Conservation (phyloP, 2,329 filamentous ascomycete genomes). For the Rachicladosporium sp. region DNA sequence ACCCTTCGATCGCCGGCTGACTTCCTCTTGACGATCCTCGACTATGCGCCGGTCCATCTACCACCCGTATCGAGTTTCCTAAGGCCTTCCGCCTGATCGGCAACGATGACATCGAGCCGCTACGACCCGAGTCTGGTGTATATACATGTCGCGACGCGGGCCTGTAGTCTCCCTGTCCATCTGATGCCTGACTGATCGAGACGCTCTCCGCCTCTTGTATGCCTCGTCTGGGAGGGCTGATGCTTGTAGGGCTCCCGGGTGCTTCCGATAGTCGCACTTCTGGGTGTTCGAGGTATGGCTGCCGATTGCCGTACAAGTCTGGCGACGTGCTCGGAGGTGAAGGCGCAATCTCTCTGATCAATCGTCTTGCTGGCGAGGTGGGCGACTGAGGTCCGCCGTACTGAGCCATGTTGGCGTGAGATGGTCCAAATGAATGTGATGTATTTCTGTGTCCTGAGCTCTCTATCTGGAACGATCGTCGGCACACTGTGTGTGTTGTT, state of each 20-base stretch:
- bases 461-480: too few species aligned
- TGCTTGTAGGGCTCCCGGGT: constrained; percentile 22
- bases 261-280: constrained; percentile 21
- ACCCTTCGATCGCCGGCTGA: constrained; percentile 14
- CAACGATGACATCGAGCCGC: constrained; percentile 9
- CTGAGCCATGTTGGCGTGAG: too few species aligned
- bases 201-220: constrained; percentile 19
- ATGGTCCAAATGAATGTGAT: too few species aligned
- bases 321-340: constrained; percentile 4
- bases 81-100: constrained; percentile 10
- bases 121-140: constrained; percentile 14
- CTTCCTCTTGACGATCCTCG: constrained; percentile 10
- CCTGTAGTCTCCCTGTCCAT: constrained; percentile 2
- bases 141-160: constrained; percentile 9
- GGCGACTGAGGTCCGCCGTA: too few species aligned
- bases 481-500: too few species aligned
- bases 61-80: constrained; percentile 1
- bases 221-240: constrained; percentile 17
- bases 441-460: too few species aligned
- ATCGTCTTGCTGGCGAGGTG: not conserved
- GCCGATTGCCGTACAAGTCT: constrained; percentile 3
- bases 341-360: constrained; percentile 4
- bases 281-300: constrained; percentile 7
- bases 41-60: constrained; percentile 7
- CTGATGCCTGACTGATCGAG: constrained; percentile 11